Conservation (phyloP, 805 yeast genomes). For the Tetrapisispora taiwanensis region DNA sequence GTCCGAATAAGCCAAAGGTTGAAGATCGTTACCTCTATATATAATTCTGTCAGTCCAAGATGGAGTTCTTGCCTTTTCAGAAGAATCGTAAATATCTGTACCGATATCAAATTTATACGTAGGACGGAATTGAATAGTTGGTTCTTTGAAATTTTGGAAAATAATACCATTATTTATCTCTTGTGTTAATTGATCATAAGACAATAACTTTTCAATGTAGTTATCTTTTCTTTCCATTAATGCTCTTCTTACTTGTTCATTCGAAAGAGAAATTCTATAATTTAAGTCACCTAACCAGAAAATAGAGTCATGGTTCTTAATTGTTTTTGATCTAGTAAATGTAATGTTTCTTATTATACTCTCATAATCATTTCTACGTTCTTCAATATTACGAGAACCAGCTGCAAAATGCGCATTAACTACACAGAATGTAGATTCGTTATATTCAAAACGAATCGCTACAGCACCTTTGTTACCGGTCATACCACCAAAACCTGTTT, state of each 20-base stretch:
- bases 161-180: conserved; percentile 68
- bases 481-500: conserved; percentile 94
- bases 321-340: conserved; percentile 66
- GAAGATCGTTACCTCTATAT: conserved; percentile 46
- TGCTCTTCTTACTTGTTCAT: conserved; percentile 59
- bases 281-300: conserved; percentile 95
- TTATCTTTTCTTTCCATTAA: conserved; percentile 37
- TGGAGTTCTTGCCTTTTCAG: conserved; percentile 88
- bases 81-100: conserved; percentile 68
- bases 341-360: conserved; percentile 66
- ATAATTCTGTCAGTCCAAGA: conserved; percentile 94
- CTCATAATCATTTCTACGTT: conserved; percentile 76
- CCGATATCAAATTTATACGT: conserved; percentile 91
- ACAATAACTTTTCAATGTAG: conserved; percentile 37
- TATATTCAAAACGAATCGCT: conserved; percentile 78
- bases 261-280: conserved; percentile 62
- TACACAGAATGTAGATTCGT: conserved; percentile 70
- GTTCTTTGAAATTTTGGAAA: conserved; percentile 68
- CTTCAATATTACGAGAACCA: conserved; percentile 70
- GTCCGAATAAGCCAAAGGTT: conserved; percentile 60
- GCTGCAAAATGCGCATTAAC: conserved; percentile 93
- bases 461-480: conserved; percentile 96
- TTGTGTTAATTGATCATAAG: conserved; percentile 65
- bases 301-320: conserved; percentile 75
- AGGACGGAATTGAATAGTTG: conserved; percentile 68